A percentile compares a stretch with the other conserved stretches of the same genome.
These are phyloP conservation scores for Colletotrichum paranaense DNA, from an alignment of 2,329 filamentous ascomycete genomes.

Conservation along the genomic window DNA sequence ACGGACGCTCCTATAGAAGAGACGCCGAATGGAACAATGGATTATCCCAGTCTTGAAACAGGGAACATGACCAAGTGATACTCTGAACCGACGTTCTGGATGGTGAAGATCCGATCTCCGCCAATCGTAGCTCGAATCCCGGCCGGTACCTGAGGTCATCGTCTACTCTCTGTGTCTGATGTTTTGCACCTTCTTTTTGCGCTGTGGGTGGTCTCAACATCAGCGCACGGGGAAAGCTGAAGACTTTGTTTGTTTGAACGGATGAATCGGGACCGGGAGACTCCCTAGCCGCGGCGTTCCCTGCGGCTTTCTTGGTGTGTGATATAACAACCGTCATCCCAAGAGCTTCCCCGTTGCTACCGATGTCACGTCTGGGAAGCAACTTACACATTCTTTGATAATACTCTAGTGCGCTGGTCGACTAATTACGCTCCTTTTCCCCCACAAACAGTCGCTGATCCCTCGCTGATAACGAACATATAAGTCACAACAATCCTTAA, in stretches of 20 bases:
- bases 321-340: slow-evolving; percentile 4
- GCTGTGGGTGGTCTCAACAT: slow-evolving; percentile 18
- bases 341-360: background rate
- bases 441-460: background rate
- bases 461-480: background rate
- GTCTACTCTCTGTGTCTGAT: slow-evolving; percentile 30
- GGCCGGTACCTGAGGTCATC: slow-evolving; percentile 20
- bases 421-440: slow-evolving; percentile 19
- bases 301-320: background rate
- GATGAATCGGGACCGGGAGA: slow-evolving; percentile 18
- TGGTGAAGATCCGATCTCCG: slow-evolving; percentile 8
- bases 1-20: slow-evolving; percentile 6
- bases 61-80: slow-evolving; percentile 24
- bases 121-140: slow-evolving; percentile 5
- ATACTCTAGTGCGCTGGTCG: slow-evolving; percentile 25
- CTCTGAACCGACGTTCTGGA: slow-evolving; percentile 7
- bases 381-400: slow-evolving; percentile 14
- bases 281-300: background rate
- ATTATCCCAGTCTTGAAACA: slow-evolving; percentile 34
- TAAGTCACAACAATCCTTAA: slow-evolving; percentile 4
- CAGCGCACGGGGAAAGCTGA: slow-evolving; percentile 21
- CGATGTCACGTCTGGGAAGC: background rate
- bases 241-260: slow-evolving; percentile 17
- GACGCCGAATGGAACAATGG: slow-evolving; percentile 3
- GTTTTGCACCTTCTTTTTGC: slow-evolving; percentile 17